A percentile compares a stretch with the other conserved stretches of the same genome.
Evolutionary conservation across 2,329 filamentous ascomycete species (phyloP).

Genomic region (Amauroascus verrucosus): DNA sequence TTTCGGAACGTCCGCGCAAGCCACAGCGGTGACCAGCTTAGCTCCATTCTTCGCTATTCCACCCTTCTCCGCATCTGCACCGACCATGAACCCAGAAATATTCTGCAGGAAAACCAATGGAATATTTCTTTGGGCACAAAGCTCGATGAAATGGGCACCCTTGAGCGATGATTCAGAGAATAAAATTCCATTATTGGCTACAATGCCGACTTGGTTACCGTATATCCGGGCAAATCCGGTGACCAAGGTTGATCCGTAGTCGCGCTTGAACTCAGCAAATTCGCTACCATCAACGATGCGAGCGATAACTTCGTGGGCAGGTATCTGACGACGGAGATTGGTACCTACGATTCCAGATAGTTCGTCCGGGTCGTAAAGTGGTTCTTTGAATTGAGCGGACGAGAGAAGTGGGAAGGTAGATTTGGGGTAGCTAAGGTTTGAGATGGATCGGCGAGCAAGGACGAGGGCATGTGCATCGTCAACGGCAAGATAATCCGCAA

Average conservation of each 20-base stretch:
- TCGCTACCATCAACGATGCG: constrained; percentile 82
- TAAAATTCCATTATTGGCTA: constrained; percentile 93
- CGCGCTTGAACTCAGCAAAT: constrained; percentile 89
- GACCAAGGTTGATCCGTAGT: constrained; percentile 80
- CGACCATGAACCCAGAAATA: constrained; percentile 97
- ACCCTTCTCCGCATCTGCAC: constrained; percentile 78
- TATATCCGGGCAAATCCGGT: constrained; percentile 88
- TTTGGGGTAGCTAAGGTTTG: constrained; percentile 79
- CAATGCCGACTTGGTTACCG: constrained; percentile 79
- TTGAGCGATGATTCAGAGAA: constrained; percentile 85
- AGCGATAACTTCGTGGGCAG: constrained; percentile 82
- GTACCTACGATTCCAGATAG: constrained; percentile 81
- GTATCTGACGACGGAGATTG: constrained; percentile 75
- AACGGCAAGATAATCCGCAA: constrained; percentile 90
- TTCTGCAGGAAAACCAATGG: constrained; percentile 92
- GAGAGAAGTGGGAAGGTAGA: constrained; percentile 29
- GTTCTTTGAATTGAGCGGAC: constrained; percentile 51
- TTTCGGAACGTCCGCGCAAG: constrained; percentile 88
- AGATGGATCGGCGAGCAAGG: constrained; percentile 70
- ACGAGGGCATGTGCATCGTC: constrained; percentile 87
- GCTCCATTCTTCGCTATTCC: constrained; percentile 97
- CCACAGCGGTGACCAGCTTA: constrained; percentile 90
- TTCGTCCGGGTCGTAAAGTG: constrained; percentile 68
- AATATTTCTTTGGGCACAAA: constrained; percentile 81
- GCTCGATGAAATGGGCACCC: constrained; percentile 92